phyloP scores from a whole-genome alignment of 371 early-diverging fungal species.

The Circinella umbellata region DNA sequence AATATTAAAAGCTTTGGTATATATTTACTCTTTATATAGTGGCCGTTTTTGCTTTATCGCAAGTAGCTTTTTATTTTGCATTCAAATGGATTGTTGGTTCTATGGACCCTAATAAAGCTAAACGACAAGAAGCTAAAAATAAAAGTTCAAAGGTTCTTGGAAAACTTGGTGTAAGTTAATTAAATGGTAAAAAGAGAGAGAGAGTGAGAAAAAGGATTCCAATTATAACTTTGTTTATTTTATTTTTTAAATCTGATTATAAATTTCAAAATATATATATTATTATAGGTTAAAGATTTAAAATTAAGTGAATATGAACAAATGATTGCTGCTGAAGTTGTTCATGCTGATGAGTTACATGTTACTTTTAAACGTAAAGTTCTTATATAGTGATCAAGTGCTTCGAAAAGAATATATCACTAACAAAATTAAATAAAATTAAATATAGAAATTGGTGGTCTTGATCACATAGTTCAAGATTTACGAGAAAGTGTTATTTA shows the following conservation, averaged over 20 bases:
- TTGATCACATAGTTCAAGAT: conserved; percentile 89
- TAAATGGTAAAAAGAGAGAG: no score
- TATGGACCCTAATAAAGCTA: conserved; percentile 76
- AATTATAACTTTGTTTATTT: background rate
- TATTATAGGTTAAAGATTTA: conserved; percentile 62
- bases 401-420: background rate
- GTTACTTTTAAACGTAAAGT: conserved; percentile 81
- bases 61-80: conserved; percentile 85
- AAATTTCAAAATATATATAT: background rate
- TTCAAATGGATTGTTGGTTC: conserved; percentile 79
- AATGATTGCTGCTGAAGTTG: conserved; percentile 92
- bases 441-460: conserved; percentile 85
- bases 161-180: conserved; percentile 70
- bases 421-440: background rate
- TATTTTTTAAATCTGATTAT: background rate
- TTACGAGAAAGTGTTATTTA: conserved; percentile 95
- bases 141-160: conserved; percentile 74
- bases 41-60: conserved; percentile 78
- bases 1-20: no score
- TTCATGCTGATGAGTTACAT: conserved; percentile 89
- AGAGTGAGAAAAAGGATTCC: no score
- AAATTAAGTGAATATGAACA: conserved; percentile 92
- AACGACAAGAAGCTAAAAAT: conserved; percentile 74
- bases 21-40: conserved; percentile 37
- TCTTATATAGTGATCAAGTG: background rate